Base-by-base conservation (phyloP, 2,329 filamentous ascomycete genomes). In the Talaromyces sp. region DNA sequence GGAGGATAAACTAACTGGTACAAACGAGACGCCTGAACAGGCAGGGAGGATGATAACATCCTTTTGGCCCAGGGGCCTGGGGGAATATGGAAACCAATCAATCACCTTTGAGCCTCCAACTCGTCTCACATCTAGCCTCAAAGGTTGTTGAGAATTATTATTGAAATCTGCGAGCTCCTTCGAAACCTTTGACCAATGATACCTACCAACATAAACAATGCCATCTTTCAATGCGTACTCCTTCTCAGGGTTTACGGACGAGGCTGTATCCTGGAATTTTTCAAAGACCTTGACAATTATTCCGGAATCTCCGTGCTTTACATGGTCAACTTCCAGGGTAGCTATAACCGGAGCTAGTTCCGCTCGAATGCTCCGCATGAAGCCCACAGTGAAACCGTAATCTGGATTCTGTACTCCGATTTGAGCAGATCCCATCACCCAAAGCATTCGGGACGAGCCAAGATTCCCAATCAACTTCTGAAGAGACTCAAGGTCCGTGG, bases 361-460 rank as follows among this genome's bases (percentile, higher is more conserved):
- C 15, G 29, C 36, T 29, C 58, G 58, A 25, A 36, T 36, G 25
- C 27, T 60, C 19, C 58, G 36, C n/a, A 60, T 43, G 11, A 60
- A 43, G 15, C 58, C 58, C 25, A 60, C 2, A 22, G 40, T 22
- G n/a, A 45, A 11, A 19, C 17, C 58, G 8, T 36, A 60, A 27
- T 19, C 27, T 22, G 36, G 58, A 36, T 43, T 45, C 22, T 43
- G 19, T 29, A 27, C 27, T 36, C 36, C 36, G 36, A 60, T 43
- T 43, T 60, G 58, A 27, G 58, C 36, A 45, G 58, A 40, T n/a
- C 34, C 34, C 19, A 45, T 43, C 15, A 40, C 13, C 58, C 58
- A 60, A 15, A 60, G 36, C 38, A 60, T 17, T n/a, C 40, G 15
- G 17, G 58, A 60, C n/a, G 29, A 62, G 15, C 45, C 40, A 53